Percentiles rank a stretch among this genome's conserved stretches.
phyloP scores from a whole-genome alignment of 768 basidiomycete species.

The Auricularia sp. region DNA sequence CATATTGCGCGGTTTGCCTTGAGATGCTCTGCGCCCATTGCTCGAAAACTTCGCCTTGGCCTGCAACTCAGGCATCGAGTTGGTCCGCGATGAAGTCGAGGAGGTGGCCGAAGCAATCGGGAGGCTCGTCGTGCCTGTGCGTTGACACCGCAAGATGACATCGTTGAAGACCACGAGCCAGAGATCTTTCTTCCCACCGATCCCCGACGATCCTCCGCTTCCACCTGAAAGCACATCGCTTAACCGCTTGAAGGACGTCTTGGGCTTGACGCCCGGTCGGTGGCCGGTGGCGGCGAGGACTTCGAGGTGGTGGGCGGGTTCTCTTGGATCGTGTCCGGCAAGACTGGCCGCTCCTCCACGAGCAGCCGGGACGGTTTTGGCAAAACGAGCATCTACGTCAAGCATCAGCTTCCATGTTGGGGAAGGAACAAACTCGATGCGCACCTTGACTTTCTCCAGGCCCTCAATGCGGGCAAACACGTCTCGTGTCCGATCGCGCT shows the following conservation, averaged over 20 bases:
- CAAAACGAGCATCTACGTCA: constrained; percentile 47
- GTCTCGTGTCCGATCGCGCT: constrained; percentile 90
- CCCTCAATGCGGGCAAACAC: constrained; percentile 95
- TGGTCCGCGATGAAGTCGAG: constrained; percentile 48
- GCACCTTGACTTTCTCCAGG: constrained; percentile 82
- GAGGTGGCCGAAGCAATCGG: constrained; percentile 56
- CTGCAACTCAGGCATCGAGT: constrained; percentile 73
- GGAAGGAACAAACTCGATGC: not conserved
- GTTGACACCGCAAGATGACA: constrained; percentile 84
- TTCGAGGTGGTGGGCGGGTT: constrained; percentile 8
- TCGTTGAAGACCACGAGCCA: constrained; percentile 97
- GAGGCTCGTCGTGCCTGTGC: constrained; percentile 79
- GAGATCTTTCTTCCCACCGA: constrained; percentile 69
- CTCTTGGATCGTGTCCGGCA: constrained; percentile 11
- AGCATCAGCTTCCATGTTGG: not conserved
- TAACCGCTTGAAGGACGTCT: constrained; percentile 79
- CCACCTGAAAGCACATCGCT: constrained; percentile 68
- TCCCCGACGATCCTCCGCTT: constrained; percentile 30
- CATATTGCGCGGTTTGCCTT: constrained; percentile 79
- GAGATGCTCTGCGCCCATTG: constrained; percentile 61
- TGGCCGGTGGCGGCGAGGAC: constrained; percentile 28
- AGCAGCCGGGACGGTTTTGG: constrained; percentile 85
- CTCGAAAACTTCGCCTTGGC: constrained; percentile 80
- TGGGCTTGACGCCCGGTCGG: constrained; percentile 60
- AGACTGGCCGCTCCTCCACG: constrained; percentile 56